phyloP scores from a whole-genome alignment of 1,284 basidiomycete species.

The Trichosporon ovoides region DNA sequence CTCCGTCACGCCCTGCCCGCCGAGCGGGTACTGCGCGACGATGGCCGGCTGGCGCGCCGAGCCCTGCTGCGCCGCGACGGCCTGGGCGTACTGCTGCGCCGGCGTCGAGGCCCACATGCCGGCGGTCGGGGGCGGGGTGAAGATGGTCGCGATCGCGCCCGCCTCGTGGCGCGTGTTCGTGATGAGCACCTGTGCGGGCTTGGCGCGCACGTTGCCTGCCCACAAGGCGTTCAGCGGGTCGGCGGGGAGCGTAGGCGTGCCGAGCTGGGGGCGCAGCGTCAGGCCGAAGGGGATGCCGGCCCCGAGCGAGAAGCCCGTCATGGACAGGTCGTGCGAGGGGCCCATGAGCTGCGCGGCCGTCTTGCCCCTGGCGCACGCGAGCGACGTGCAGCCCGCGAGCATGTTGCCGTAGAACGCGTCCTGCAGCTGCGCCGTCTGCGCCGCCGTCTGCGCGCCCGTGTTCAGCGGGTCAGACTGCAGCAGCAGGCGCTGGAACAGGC shows the following conservation, averaged over 20 bases:
- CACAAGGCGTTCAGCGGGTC: constrained; percentile 61
- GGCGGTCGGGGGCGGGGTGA: background rate
- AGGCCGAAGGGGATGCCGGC: constrained; percentile 23
- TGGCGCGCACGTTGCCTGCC: constrained; percentile 57
- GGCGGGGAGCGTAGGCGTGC: constrained; percentile 24
- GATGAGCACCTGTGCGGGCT: constrained; percentile 60
- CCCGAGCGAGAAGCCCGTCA: background rate
- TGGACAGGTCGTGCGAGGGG: constrained; percentile 52
- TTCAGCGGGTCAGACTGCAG: constrained; percentile 78
- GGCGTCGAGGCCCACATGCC: background rate
- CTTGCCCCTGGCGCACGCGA: constrained; percentile 55
- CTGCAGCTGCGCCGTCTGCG: constrained; percentile 58
- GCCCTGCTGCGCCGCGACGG: constrained; percentile 54
- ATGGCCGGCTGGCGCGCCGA: constrained; percentile 31
- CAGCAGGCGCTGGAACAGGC: constrained; percentile 66
- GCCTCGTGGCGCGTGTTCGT: constrained; percentile 69
- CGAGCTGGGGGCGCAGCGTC: constrained; percentile 35
- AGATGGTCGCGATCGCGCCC: constrained; percentile 27
- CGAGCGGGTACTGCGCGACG: constrained; percentile 31
- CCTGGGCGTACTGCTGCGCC: constrained; percentile 43
- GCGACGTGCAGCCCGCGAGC: constrained; percentile 25
- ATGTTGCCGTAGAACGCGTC: constrained; percentile 55
- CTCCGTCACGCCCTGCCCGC: constrained; percentile 44
- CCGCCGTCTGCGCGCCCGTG: constrained; percentile 61
- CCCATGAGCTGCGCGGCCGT: constrained; percentile 56